Percentiles rank a stretch among this genome's conserved stretches.
Evolutionary conservation across 805 yeast genomes (phyloP).

Genomic region (Maudiozyma pseudohumilis): DNA sequence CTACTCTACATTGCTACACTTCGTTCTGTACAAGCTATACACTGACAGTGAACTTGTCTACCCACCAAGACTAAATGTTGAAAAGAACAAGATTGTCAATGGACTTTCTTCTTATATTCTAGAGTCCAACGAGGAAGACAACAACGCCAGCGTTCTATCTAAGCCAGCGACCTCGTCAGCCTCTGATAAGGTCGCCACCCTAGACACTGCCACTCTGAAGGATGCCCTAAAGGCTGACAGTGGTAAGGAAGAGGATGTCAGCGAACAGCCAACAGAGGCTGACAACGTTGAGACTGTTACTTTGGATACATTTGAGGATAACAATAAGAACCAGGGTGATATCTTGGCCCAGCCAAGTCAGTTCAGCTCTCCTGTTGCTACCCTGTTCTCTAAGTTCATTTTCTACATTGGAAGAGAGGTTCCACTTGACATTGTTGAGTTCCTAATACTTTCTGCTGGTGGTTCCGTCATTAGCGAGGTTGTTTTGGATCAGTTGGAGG

Average conservation of each 20-base stretch:
- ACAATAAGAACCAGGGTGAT: constrained; percentile 56
- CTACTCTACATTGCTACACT: constrained; percentile 84
- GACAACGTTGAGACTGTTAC: constrained; percentile 37
- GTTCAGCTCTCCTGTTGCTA: constrained; percentile 48
- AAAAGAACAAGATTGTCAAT: constrained; percentile 75
- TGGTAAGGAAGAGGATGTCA: constrained; percentile 30
- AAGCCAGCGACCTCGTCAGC: neutral
- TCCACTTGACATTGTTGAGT: constrained; percentile 82
- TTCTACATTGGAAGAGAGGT: constrained; percentile 94
- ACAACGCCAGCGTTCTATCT: constrained; percentile 19
- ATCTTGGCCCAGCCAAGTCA: constrained; percentile 60
- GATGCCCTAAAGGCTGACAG: constrained; percentile 41
- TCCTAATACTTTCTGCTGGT: constrained; percentile 76
- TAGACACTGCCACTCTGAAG: constrained; percentile 39
- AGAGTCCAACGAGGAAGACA: constrained; percentile 35
- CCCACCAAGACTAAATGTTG: constrained; percentile 76
- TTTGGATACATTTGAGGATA: constrained; percentile 65
- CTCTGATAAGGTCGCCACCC: constrained; percentile 24
- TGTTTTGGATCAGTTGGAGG: constrained; percentile 62
- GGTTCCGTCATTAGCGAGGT: constrained; percentile 81
- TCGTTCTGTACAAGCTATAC: constrained; percentile 76
- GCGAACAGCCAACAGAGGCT: constrained; percentile 23
- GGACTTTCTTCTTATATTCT: constrained; percentile 79
- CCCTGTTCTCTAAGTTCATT: constrained; percentile 61
- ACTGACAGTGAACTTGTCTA: constrained; percentile 77